These are phyloP conservation scores for Aspergillus latus DNA, from an alignment of 2,329 filamentous ascomycete genomes.

Conservation along the genomic window DNA sequence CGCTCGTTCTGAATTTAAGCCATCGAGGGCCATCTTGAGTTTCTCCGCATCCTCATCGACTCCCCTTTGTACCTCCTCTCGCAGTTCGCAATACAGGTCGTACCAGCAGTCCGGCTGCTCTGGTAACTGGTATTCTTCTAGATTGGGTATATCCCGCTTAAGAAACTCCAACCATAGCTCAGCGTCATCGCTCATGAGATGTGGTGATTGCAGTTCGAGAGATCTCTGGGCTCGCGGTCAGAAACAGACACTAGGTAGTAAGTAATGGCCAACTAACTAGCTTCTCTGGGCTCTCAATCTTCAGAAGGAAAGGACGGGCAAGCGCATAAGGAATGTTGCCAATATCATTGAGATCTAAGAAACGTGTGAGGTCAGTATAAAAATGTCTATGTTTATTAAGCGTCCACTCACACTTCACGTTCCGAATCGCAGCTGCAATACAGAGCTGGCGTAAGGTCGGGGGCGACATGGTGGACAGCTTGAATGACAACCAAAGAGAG, in stretches of 20 bases:
- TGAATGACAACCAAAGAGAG: constrained; percentile 17
- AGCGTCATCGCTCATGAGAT: constrained; percentile 66
- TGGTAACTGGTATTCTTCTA: constrained; percentile 65
- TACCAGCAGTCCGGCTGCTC: constrained; percentile 71
- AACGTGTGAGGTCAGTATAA: constrained; percentile 5
- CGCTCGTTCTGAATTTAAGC: constrained; percentile 58
- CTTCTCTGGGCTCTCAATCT: constrained; percentile 71
- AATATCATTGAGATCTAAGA: constrained; percentile 63
- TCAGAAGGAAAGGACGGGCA: constrained; percentile 66
- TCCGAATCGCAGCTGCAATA: constrained; percentile 37
- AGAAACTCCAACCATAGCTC: constrained; percentile 82
- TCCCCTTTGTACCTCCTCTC: constrained; percentile 57
- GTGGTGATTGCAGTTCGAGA: constrained; percentile 74
- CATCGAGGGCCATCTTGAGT: constrained; percentile 58
- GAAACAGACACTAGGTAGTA: constrained; percentile 1
- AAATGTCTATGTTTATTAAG: neutral
- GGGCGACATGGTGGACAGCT: constrained; percentile 31
- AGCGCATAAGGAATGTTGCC: constrained; percentile 68
- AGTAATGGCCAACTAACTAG: constrained; percentile 52
- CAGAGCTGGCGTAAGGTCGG: constrained; percentile 38
- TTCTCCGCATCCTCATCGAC: constrained; percentile 59
- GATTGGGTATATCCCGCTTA: constrained; percentile 69
- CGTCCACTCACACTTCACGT: constrained; percentile 36
- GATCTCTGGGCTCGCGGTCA: constrained; percentile 39
- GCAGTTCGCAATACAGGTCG: constrained; percentile 71